Conservation (phyloP, 2,329 filamentous ascomycete genomes). For the Metarhizium anisopliae region DNA sequence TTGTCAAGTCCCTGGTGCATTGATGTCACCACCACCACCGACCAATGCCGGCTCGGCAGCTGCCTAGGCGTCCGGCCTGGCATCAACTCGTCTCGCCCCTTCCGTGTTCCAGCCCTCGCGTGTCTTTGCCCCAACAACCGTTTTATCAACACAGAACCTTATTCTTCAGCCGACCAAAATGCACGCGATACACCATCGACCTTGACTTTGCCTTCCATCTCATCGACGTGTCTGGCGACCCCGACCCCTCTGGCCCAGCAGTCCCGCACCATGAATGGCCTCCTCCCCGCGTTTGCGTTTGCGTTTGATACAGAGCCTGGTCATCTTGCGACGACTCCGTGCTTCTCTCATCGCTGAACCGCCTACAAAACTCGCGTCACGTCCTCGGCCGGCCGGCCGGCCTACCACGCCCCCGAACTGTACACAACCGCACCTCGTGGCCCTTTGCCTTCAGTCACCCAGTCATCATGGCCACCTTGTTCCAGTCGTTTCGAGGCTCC, state of each 20-base stretch:
- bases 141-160: background rate
- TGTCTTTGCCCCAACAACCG: background rate
- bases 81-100: too few relatives aligned
- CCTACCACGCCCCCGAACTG: background rate
- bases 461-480: slow-evolving; percentile 58
- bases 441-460: background rate
- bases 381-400: background rate
- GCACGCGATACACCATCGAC: background rate
- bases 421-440: background rate
- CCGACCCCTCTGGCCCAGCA: slow-evolving; percentile 1
- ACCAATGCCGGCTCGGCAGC: too few relatives aligned
- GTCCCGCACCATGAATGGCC: slow-evolving; percentile 21
- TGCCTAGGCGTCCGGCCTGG: too few relatives aligned
- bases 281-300: slow-evolving; percentile 12
- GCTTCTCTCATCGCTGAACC: slow-evolving; percentile 6
- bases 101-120: too few relatives aligned
- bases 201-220: background rate
- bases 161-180: background rate
- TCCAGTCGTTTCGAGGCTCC: slow-evolving; percentile 55
- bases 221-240: background rate
- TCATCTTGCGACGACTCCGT: slow-evolving; percentile 20
- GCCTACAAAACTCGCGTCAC: background rate
- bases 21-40: background rate
- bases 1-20: background rate
- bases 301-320: slow-evolving; percentile 25